These are phyloP conservation scores for Tilletia setariae DNA, from an alignment of 1,284 basidiomycete genomes.

Conservation along the genomic window DNA sequence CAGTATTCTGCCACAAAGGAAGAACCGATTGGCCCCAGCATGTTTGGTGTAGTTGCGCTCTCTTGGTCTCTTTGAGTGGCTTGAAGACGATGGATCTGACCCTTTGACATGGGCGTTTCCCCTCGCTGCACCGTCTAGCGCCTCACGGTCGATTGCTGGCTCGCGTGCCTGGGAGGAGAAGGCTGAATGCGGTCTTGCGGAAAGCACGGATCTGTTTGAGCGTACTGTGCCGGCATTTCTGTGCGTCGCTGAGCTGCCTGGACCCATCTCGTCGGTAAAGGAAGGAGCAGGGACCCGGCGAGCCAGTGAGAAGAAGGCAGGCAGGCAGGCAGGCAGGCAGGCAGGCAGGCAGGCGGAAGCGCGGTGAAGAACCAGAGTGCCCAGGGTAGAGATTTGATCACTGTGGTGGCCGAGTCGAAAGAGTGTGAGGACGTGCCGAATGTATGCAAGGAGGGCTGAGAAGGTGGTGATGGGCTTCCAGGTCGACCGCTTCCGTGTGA, in stretches of 20 bases:
- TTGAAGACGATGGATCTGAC: not conserved
- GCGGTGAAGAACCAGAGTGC: too few relatives aligned
- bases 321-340: too few relatives aligned
- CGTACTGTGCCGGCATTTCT: not conserved
- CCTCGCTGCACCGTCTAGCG: not conserved
- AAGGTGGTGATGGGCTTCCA: too few relatives aligned
- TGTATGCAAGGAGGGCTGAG: too few relatives aligned
- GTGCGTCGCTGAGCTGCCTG: not conserved
- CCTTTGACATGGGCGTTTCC: not conserved
- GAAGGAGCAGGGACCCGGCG: too few relatives aligned
- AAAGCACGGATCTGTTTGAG: not conserved
- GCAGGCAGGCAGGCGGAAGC: too few relatives aligned
- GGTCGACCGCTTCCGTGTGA: too few relatives aligned
- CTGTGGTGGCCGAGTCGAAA: too few relatives aligned
- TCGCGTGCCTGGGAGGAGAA: constrained; percentile 6
- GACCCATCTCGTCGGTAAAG: not conserved
- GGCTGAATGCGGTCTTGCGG: not conserved
- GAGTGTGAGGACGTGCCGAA: too few relatives aligned
- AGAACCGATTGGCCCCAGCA: constrained; percentile 39
- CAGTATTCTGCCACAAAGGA: constrained; percentile 39
- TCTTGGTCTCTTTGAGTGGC: not conserved
- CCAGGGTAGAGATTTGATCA: too few relatives aligned
- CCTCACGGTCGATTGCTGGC: not conserved
- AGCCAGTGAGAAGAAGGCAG: too few relatives aligned
- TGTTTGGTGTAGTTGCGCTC: constrained; percentile 32